phyloP scores from a whole-genome alignment of 257 asterid species.

The Salvia rosmarinus region DNA sequence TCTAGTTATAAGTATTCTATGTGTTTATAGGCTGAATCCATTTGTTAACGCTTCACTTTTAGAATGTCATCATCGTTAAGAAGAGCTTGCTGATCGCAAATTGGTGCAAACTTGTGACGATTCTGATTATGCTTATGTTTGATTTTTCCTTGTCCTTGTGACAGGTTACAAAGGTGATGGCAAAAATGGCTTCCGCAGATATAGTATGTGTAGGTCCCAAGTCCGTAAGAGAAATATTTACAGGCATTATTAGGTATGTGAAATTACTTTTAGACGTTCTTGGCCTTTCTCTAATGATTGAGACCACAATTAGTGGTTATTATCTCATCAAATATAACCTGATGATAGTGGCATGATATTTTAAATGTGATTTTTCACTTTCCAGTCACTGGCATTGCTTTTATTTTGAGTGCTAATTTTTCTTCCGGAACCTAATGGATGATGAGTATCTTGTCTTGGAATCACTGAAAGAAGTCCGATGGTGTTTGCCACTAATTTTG shows the following conservation, averaged over 20 bases:
- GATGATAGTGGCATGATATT: background rate
- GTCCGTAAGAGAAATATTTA: constrained; percentile 78
- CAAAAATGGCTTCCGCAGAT: constrained; percentile 83
- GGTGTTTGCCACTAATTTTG: background rate
- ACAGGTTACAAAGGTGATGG: constrained; percentile 93
- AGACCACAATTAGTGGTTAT: background rate
- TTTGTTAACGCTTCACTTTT: background rate
- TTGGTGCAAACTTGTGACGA: constrained; percentile 7
- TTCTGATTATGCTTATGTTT: background rate
- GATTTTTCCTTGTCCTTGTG: constrained; percentile 18
- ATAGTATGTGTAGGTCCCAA: constrained; percentile 86
- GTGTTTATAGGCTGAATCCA: background rate
- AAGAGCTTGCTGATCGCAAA: background rate
- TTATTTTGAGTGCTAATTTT: background rate
- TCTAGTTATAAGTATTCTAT: background rate
- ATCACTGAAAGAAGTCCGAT: background rate
- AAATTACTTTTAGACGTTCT: background rate
- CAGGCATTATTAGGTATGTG: constrained; percentile 79
- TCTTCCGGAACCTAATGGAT: background rate
- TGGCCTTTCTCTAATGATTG: background rate
- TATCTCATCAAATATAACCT: background rate
- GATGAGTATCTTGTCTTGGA: background rate
- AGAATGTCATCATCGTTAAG: background rate
- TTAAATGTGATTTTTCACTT: background rate
- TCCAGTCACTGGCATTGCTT: background rate